Evolutionary conservation across 176 grass and related monocot genomes (phyloP), one percentile per base, ranked within the genome.

Genomic region (Rhynchospora pubera): DNA sequence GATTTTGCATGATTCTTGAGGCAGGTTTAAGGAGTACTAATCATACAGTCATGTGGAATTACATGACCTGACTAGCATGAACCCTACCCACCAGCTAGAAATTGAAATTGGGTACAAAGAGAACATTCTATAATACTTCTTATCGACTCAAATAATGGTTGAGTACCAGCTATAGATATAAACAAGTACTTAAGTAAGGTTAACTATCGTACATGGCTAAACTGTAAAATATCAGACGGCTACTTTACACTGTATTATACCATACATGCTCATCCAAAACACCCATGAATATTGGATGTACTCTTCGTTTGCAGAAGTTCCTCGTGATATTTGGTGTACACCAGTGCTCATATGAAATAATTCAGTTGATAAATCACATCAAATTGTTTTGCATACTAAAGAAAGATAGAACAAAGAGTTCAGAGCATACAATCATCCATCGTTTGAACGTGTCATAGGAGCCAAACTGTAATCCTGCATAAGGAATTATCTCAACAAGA

Each of bases 371-470:
- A 76, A 12, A 74, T 74, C 19, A 74, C 70, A 74, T 74, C 4
- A 52, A 26, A 19, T 12, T 51, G 50, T 74, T 3, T 74, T 74
- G 14, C 5, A 11, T 26, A 50, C 1, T 42, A 69, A 69, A 30
- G 6, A 53, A 76, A 1, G 23, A 23, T 28, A 76, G 48, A 76
- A 48, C 47, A 76, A 70, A 70, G 72, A 76, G 46, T 55, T 55
- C 44, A 76, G 62, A 6, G 1, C 79, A 78, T 98, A 98, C 96
- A 91, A 98, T 95, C 90, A 98, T 93, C 4, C 87, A 95, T 57
- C 90, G 88, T 82, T 98, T 98, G 89, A 94, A 98, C 58, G 90
- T 93, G 76, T 98, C 96, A 16, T 95, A 98, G 79, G 96, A 93
- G 67, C 96, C 96, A 82, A 98, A 93, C 62, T 98, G 96, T 84